Percentiles rank a stretch among this genome's conserved stretches.
Evolutionary conservation across 257 asterid species (phyloP).

Genomic region (Solanum phureja): DNA sequence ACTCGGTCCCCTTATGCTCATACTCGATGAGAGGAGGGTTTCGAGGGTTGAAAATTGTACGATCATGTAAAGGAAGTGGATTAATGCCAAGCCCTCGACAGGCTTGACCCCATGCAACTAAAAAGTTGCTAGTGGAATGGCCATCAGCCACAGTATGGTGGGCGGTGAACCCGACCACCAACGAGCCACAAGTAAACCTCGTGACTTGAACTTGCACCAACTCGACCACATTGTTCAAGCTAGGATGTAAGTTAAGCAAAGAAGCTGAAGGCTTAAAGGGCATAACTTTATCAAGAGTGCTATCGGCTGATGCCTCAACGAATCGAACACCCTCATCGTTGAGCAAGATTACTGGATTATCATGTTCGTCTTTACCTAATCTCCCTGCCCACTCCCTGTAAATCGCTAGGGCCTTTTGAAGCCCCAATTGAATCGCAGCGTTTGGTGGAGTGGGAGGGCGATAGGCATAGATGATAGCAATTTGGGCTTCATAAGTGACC

Average conservation of each 20-base stretch:
- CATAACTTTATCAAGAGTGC: constrained; percentile 31
- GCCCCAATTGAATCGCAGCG: constrained; percentile 39
- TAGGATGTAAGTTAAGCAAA: constrained; percentile 55
- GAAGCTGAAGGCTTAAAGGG: constrained; percentile 39
- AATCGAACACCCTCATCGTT: constrained; percentile 67
- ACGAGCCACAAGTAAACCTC: constrained; percentile 67
- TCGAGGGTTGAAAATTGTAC: constrained; percentile 46
- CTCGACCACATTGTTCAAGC: constrained; percentile 36
- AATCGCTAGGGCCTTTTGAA: constrained; percentile 38
- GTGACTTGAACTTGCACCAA: constrained; percentile 75
- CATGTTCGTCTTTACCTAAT: constrained; percentile 36
- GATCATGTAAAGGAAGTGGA: constrained; percentile 49
- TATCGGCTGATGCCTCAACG: constrained; percentile 63
- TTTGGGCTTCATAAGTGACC: constrained; percentile 54
- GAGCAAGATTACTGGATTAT: constrained; percentile 33
- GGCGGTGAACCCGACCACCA: constrained; percentile 68
- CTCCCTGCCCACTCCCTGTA: constrained; percentile 82
- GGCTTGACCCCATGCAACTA: constrained; percentile 87
- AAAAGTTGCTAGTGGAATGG: constrained; percentile 50
- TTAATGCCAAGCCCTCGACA: constrained; percentile 30
- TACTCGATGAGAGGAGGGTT: constrained; percentile 42
- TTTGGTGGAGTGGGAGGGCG: constrained; percentile 66
- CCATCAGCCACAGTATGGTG: constrained; percentile 83
- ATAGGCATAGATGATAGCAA: constrained; percentile 67
- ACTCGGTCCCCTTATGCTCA: constrained; percentile 63